Evolutionary conservation across 192 early-diverging fungal genomes (phyloP).

Genomic region (Funneliformis geosporum): DNA sequence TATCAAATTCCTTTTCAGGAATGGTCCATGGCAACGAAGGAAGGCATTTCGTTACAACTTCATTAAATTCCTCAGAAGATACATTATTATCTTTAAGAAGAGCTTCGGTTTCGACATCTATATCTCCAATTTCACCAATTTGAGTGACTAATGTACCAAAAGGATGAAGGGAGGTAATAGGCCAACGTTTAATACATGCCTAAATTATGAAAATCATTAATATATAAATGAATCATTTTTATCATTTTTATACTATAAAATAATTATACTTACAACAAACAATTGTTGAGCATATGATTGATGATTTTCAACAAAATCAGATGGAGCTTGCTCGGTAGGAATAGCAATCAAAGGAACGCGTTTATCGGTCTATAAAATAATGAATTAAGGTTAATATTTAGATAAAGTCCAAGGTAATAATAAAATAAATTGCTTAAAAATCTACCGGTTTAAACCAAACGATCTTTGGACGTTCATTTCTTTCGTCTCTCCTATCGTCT

Average conservation of each 20-base stretch:
- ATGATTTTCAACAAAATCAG: slow-evolving; percentile 69
- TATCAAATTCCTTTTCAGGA: slow-evolving; percentile 63
- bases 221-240: not conserved
- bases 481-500: slow-evolving; percentile 47
- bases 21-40: slow-evolving; percentile 78
- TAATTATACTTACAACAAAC: slow-evolving; percentile 50
- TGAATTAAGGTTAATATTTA: slow-evolving; percentile 6
- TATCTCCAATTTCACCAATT: slow-evolving; percentile 76
- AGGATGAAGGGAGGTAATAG: slow-evolving; percentile 67
- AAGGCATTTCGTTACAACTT: slow-evolving; percentile 74
- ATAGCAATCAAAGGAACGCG: slow-evolving; percentile 77
- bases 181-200: slow-evolving; percentile 73
- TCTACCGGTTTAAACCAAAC: slow-evolving; percentile 83
- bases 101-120: slow-evolving; percentile 78
- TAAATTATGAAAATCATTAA: slow-evolving; percentile 19
- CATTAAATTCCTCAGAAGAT: slow-evolving; percentile 66
- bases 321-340: slow-evolving; percentile 69
- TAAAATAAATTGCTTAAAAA: no score
- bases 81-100: slow-evolving; percentile 85
- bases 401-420: slow-evolving; percentile 9
- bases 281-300: slow-evolving; percentile 56
- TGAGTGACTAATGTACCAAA: slow-evolving; percentile 69
- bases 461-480: slow-evolving; percentile 55
- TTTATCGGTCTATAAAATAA: slow-evolving; percentile 60
- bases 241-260: not conserved